These are phyloP conservation scores for Vitis hybrid DNA, from an alignment of 177 flowering plant species.

Conservation along the genomic window DNA sequence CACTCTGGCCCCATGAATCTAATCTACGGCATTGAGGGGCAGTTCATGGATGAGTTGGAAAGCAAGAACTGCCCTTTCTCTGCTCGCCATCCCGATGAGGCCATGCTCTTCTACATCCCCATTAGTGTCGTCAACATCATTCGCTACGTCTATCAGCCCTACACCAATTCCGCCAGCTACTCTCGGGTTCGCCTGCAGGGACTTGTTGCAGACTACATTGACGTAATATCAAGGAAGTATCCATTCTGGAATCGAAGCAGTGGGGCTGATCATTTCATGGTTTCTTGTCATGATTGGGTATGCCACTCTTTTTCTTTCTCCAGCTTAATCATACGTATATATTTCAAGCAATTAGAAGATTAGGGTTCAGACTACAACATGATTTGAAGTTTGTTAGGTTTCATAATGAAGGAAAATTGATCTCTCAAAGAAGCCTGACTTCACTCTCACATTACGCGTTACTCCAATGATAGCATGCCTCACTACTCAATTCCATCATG, in stretches of 20 bases:
- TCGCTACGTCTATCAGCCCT: constrained; percentile 26
- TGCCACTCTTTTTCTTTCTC: background rate
- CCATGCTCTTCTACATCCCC: constrained; percentile 46
- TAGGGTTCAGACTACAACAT: too few species aligned
- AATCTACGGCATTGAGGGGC: constrained; percentile 37
- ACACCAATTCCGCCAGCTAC: constrained; percentile 12
- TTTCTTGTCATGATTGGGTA: constrained; percentile 64
- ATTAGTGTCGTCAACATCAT: constrained; percentile 31
- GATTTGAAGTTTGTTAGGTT: too few species aligned
- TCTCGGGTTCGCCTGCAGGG: constrained; percentile 30
- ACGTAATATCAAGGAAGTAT: constrained; percentile 20
- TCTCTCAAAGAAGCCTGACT: too few species aligned
- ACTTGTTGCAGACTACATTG: constrained; percentile 38
- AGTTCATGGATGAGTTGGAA: constrained; percentile 41
- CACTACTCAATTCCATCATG: background rate
- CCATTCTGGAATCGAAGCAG: constrained; percentile 39
- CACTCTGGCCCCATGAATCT: constrained; percentile 41
- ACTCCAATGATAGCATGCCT: background rate
- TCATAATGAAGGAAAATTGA: too few species aligned
- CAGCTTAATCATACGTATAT: too few species aligned
- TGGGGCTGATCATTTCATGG: constrained; percentile 52
- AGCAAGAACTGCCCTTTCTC: constrained; percentile 21
- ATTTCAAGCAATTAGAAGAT: too few species aligned
- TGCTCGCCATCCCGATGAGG: constrained; percentile 37
- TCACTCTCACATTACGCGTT: too few species aligned